Evolutionary conservation across 2,329 filamentous ascomycete genomes (phyloP).

Genomic region (Monosporascus sp.): DNA sequence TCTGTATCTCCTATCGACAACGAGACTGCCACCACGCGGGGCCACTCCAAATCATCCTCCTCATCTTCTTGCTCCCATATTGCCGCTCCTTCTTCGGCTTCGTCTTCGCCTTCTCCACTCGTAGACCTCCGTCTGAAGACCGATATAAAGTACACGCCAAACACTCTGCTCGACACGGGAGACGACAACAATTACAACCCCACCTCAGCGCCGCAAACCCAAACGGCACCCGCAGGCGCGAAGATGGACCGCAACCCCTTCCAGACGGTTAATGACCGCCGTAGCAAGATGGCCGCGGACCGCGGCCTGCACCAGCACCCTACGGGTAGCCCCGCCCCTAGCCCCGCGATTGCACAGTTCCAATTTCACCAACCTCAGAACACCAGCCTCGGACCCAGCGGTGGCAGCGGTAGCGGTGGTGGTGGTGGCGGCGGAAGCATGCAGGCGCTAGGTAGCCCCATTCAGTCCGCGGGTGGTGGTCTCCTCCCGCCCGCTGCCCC

Average conservation of each 20-base stretch:
- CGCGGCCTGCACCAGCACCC: conserved; percentile 1
- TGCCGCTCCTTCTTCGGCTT: background rate
- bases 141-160: conserved; percentile 16
- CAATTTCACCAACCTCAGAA: background rate
- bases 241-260: conserved; percentile 19
- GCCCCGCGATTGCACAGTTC: background rate
- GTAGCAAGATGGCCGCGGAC: conserved; percentile 20
- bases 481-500: background rate
- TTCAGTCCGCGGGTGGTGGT: background rate
- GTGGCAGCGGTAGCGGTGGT: background rate
- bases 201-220: too few species aligned
- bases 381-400: background rate
- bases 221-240: background rate
- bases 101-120: conserved; percentile 15
- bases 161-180: conserved; percentile 8
- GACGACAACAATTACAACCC: too few species aligned
- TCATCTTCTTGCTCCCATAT: background rate
- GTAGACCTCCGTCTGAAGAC: conserved; percentile 14
- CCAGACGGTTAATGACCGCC: conserved; percentile 23
- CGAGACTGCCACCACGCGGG: background rate
- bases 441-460: too few species aligned
- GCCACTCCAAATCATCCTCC: background rate
- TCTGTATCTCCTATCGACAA: background rate
- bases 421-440: background rate
- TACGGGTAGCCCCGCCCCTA: background rate